Evolutionary conservation across 2,329 filamentous ascomycete genomes (phyloP), one percentile per base, ranked within the genome.

Genomic region (Aspergillus sp.): DNA sequence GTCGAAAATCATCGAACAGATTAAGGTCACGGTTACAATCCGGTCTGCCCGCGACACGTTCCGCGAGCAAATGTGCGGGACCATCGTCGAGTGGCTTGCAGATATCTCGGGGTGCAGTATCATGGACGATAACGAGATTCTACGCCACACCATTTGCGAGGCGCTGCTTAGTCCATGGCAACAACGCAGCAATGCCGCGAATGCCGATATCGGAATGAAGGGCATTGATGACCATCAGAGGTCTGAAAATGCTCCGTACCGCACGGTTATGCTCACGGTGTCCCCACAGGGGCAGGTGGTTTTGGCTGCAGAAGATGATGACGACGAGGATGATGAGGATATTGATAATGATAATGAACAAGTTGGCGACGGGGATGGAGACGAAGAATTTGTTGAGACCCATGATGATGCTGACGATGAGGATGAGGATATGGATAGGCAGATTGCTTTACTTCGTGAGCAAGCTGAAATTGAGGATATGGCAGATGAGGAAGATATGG

Each of bases 11-110:
- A 90, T 99, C 65, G 95, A 99, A 76, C 89, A 96, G 62, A 97
- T 99, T 75, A 93, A 96, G 73, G 87, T 99, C 59, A 98, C 95
- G 0, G 92, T 97, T 52, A 99, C 95, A 0, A 92, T 99, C 62
- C 87, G 95, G 48, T 96, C 94, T 8, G 88, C 95, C 5, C 86
- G 96, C 68, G 95, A 99, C 77, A 98, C 92, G 0, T 99, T 98
- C 78, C 86, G 95, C 61, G 95, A 99, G 74, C 91, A 98, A 74
- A 99, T 99, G 96, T 97, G 93, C 69, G 92, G 91, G n/a, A 92
- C 92, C 15, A 94, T 99, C 62, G 90, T 99, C 57, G 93, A 97
- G 69, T 99, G 96, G 96, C 84, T 99, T 19, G 85, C 88, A 55
- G 96, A 99, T 75, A 96, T 99, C 69, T 86, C 92, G 7, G 92